Conservation (phyloP, 768 basidiomycete genomes). For the Rhizopogon vulgaris region DNA sequence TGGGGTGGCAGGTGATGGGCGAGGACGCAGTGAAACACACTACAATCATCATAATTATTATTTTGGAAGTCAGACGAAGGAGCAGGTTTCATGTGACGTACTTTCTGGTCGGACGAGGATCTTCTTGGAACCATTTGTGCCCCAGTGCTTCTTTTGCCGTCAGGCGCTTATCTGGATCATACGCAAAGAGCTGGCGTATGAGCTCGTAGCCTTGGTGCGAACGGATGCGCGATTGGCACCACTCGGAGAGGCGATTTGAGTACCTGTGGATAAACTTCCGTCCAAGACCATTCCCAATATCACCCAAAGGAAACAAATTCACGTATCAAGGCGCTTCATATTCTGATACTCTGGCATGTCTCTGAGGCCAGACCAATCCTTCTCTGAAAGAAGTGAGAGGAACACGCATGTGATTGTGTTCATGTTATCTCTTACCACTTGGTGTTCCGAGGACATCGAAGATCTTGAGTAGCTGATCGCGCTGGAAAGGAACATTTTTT, state of each 20-base stretch:
- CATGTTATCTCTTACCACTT: slow-evolving; percentile 47
- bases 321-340: slow-evolving; percentile 76
- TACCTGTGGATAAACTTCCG: slow-evolving; percentile 31
- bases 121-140: slow-evolving; percentile 92
- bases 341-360: slow-evolving; percentile 87
- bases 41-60: slow-evolving; percentile 22
- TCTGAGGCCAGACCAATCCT: slow-evolving; percentile 79
- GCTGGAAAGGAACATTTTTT: slow-evolving; percentile 96
- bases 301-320: slow-evolving; percentile 19
- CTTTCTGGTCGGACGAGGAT: slow-evolving; percentile 83
- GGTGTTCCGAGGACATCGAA: slow-evolving; percentile 92
- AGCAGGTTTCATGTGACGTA: slow-evolving; percentile 32
- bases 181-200: slow-evolving; percentile 79
- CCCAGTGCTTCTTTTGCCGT: slow-evolving; percentile 76
- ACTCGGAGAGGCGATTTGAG: slow-evolving; percentile 58
- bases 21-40: slow-evolving; percentile 67
- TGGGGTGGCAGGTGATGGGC: slow-evolving; percentile 74
- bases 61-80: background rate
- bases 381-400: slow-evolving; percentile 41
- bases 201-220: slow-evolving; percentile 70
- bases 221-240: slow-evolving; percentile 67
- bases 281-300: slow-evolving; percentile 1
- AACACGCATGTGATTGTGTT: background rate
- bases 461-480: slow-evolving; percentile 93
- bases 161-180: slow-evolving; percentile 84